Base-by-base conservation (phyloP, 2,329 filamentous ascomycete species). In the Sphaerulina vaccinii region DNA sequence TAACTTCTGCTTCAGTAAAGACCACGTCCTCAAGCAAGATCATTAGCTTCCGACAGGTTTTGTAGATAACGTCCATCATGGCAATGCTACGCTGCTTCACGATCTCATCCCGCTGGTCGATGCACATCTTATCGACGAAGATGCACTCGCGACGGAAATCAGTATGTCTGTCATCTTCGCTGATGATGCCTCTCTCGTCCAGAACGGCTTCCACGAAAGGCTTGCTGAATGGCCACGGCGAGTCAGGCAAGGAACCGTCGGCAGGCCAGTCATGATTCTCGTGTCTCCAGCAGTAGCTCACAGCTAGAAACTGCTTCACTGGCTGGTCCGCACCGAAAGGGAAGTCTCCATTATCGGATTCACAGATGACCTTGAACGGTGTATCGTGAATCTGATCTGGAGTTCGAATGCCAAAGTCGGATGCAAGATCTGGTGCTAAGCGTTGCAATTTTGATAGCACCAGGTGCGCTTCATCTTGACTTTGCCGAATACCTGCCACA, bases 131-230 rank as follows among this genome's bases (percentile, higher is more conserved):
- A 11, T 38, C 36, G 7, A 38, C 16, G 16, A 38, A 38, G 15
- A 38, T 19, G 36, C 36, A 38, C 16, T 38, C 36, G 9, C 36
- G 36, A 18, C n/a, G 36, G 11, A 38, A 38, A 16, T 15, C 36
- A 16, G 36, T 5, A 19, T 38, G 15, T 21, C 36, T 38, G 36
- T 16, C 36, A 18, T 21, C 18, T 15, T 15, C 36, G 7, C 16
- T 19, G 29, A 22, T 29, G 11, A 37, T 19, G 18, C 42, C 42
- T 11, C 42, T 46, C 29, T 46, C 42, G 16, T 18, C 11, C 13
- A 46, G 19, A n/a, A 46, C 33, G 42, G 42, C 42, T 2, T 46
- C 42, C 13, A 46, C 42, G 10, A 46, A 36, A 15, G 42, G 42
- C 42, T 36, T 46, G 2, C 42, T 46, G 19, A 46, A 46, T 3